Evolutionary conservation across 495 filamentous ascomycete genomes (phyloP), one percentile per base, ranked within the genome.

Genomic region (Lichenothelia convexa): DNA sequence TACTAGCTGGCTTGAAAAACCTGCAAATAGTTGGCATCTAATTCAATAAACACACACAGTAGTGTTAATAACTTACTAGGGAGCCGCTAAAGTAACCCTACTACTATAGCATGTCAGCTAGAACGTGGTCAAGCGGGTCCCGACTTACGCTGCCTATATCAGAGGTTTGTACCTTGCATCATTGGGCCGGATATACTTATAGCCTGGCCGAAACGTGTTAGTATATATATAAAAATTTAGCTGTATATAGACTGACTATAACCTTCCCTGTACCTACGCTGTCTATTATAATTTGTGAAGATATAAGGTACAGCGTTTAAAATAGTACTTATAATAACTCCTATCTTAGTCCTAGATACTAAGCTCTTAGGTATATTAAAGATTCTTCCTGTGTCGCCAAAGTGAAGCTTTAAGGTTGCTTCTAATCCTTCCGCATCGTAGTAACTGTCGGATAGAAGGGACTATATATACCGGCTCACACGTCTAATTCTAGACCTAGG

Each of bases 241-340:
- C 12, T n/a, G 13, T 9, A 17, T n/a, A 13, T 12, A 12, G 3
- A 30, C 24, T 11, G 15, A 37, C 40, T 26, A 21, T 34, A 30
- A 26, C 20, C 22, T 13, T 8, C 11, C 6, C 18, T 29, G 16
- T 24, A 1, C 9, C 17, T 6, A 2, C 5, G 2, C 9, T 6
- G 16, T 13, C 42, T 44, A 8, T 58, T 58, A 23, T 54, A 56
- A 27, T 56, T 58, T 17, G 39, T 48, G 21, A 58, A 54, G 17
- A 56, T 39, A 27, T 36, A 50, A 5, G 33, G 30, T 12, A 40
- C 40, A 15, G 36, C 34, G 21, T 52, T 43, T 5, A 44, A 46
- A 8, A 50, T 41, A 12, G 50, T 45, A 6, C 41, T 54, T 11
- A 45, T 46, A 27, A 46, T 47, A 12, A 58, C 38, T 7, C 30